Base-by-base conservation (phyloP, 2,329 filamentous ascomycete species). In the Arthrinium phaeospermum region DNA sequence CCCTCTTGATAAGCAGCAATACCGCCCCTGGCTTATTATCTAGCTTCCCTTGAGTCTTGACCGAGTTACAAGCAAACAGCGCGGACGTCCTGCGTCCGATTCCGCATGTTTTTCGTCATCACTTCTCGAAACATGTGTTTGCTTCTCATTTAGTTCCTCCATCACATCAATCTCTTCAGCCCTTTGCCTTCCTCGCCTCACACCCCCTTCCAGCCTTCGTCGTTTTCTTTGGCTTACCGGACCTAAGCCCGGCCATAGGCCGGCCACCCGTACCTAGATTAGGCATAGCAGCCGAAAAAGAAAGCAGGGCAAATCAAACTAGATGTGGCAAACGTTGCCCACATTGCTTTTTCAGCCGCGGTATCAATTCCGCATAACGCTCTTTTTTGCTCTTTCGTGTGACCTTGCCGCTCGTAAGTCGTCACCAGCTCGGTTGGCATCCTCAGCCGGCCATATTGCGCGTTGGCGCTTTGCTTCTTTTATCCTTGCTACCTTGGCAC, bases 261-360 rank as follows among this genome's bases (percentile, higher is more conserved):
- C 30, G 57, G 34, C 30, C 37, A 16, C 16, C 30, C 30, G 53
- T 10, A 37, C 3, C 57, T 41, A n/a, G 34, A 41, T 24, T 41
- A 64, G 34, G 57, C 57, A 14, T 24, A 64, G 34, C 57, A n/a
- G 57, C 57, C 57, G 57, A n/a, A 64, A 64, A 64, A 64, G 57
- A 19, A 41, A 64, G 41, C 12, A 64, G 19, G 14, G 30, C 53
- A 16, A 37, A n/a, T 61, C 14, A 34, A n/a, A 37, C 2, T 3
- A 22, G 8, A 19, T 57, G 30, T 22, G 22, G 57, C n/a, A 51
- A 10, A 51, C 49, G n/a, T 13, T n/a, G n/a, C 12, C 10, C 3
- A 61, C 12, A 8, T 61, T 61, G 3, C 53, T 34, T n/a, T 16
- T 61, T 61, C 30, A 61, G 53, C 53, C 19, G 30, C 53, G 30